Conservation (phyloP, 2,329 filamentous ascomycete species). For the Dactylellina parvicollis region DNA sequence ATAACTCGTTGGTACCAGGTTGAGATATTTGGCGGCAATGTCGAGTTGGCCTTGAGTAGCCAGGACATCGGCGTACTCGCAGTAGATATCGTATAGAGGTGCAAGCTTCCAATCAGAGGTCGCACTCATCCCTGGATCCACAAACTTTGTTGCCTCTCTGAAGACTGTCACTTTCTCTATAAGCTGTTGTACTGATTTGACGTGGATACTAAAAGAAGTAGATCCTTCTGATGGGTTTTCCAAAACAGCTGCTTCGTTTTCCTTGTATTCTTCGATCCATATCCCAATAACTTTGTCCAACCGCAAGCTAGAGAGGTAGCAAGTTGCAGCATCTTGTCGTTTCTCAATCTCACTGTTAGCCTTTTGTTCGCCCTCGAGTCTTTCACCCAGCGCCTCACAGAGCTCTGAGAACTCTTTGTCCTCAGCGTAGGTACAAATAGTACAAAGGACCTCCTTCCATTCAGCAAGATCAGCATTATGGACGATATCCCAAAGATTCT, state of each 20-base stretch:
- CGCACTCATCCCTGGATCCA: conserved; percentile 77
- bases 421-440: conserved; percentile 93
- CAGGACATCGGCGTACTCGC: conserved; percentile 94
- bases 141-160: conserved; percentile 90
- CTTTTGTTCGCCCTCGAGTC: conserved; percentile 76
- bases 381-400: conserved; percentile 92
- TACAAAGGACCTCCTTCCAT: conserved; percentile 98
- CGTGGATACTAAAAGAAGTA: conserved; percentile 90
- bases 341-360: conserved; percentile 66
- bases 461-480: conserved; percentile 91
- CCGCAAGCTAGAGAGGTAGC: conserved; percentile 93
- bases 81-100: conserved; percentile 90
- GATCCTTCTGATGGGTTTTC: conserved; percentile 70
- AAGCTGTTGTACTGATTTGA: conserved; percentile 85
- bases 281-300: conserved; percentile 96
- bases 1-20: conserved; percentile 83
- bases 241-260: conserved; percentile 75
- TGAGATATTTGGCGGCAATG: conserved; percentile 88
- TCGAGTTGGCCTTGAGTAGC: conserved; percentile 87
- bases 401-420: conserved; percentile 91
- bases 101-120: conserved; percentile 87
- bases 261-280: conserved; percentile 89
- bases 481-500: conserved; percentile 97
- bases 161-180: conserved; percentile 99
- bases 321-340: conserved; percentile 93